Base-by-base conservation (phyloP, 371 early-diverging fungal genomes). In the Nematocida sp. region DNA sequence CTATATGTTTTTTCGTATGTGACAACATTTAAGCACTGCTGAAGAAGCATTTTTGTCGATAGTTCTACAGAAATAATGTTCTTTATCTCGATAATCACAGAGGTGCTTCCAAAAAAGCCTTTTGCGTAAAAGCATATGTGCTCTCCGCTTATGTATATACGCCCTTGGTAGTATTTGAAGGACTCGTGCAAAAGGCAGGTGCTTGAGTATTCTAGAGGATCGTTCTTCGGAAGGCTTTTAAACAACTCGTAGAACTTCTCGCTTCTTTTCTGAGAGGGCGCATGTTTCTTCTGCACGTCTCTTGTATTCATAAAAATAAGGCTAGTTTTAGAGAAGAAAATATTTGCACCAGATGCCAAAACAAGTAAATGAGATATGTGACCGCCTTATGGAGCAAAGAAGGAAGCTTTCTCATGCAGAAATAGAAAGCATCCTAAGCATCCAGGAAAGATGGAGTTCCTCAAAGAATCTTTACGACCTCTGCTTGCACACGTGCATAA, bases 1-100 rank as follows among this genome's bases (percentile, higher is more conserved):
- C 75, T 71, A 49, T 60, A 71, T 51, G 75, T 71, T 61, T 71
- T 71, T 38, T 71, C 75, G 39, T 71, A 71, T 28, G 75, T 71
- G n/a, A 63, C 49, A 23, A 71, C 38, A 7, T 71, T 57, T n/a
- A 71, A 49, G n/a, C 69, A 71, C 25, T 57, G 42, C 20, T 77
- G 35, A n/a, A 71, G 45, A 71, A 71, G 23, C 7, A 71, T 61
- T 48, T 77, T 20, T 3, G 67, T 71, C 20, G 32, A 59, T 23
- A 61, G 16, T 26, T 71, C 75, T 20, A 71, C 48, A 9, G 39
- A 47, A n/a, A 71, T 49, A 18, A 71, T 35, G 16, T 18, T 50
- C 33, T 61, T 60, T 5, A 71, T 3, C n/a, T 61, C 42, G 7
- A 71, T 25, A 25, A 71, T 71, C 5, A 71, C 25, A 13, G 75